Base-by-base conservation (phyloP, 768 basidiomycete genomes). In the Coprinopsis sp. region DNA sequence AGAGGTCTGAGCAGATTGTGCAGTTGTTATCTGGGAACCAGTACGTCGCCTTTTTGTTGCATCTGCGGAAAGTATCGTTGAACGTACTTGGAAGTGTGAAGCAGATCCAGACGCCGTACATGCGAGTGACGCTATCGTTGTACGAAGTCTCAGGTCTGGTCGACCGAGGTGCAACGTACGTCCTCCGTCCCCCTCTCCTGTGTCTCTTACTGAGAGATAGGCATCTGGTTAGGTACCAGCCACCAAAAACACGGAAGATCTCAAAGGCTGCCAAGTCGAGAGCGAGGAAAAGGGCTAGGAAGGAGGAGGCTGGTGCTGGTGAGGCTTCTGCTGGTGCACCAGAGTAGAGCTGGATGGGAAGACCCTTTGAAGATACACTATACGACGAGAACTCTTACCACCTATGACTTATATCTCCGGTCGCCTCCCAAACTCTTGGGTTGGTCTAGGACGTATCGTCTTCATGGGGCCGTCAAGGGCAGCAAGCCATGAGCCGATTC, bases 61-160 rank as follows among this genome's bases (percentile, higher is more conserved):
- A 38, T 36, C 39, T 36, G 25, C 39, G 49, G 24, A 34, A 43
- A 24, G 27, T 51, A 28, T 46, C 3, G 22, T 4, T 13, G 14
- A 11, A 13, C 5, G 14, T 36, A 11, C 29, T 19, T 37, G 2
- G 33, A 7, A 87, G 85, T 53, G 58, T 74, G 16, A 75, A 76
- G 50, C 72, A 71, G 53, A 74, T 71, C 6, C 76, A 76, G 52
- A 78, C 75, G 2, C 79, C 86, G 1, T 86, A 76, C 47, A 84
- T 91, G 81, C 79, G 74, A 50, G 66, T 90, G 47, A 88, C 82
- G 0, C 64, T 91, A 0, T 80, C 78, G 12, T 64, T 67, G 21
- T 54, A 54, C 42, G 67, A 76, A 44, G 60, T 79, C 0, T 67
- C 71, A 6, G 63, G 68, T 14, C 56, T 73, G 22, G 58, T 59